Base-by-base conservation (phyloP, 2,329 filamentous ascomycete genomes). In the Penicillium sp. region DNA sequence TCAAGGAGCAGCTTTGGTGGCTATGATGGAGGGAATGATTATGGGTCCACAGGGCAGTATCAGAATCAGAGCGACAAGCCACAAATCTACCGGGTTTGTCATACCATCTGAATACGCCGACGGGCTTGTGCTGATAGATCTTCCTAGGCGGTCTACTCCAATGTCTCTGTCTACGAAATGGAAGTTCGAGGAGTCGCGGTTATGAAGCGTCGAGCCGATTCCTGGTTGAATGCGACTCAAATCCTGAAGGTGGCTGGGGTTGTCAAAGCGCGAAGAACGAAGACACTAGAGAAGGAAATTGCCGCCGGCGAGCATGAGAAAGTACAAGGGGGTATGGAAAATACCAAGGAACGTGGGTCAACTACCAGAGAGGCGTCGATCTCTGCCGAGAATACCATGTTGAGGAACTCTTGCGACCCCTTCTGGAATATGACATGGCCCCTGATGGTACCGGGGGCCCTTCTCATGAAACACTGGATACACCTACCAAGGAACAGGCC, bases 341-440 rank as follows among this genome's bases (percentile, higher is more conserved):
- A 74, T 98, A 98, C 63, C 93, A 98, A 74, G 93, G 93, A 45
- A 98, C 93, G 2, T 98, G 93, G 93, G 95, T 98, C 63, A 88
- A 86, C 63, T 97, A 95, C 63, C 86, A 91, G 40, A 83, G 91
- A 51, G 93, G 91, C 1, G 79, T 94, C 37, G 89, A 96, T 63
- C 91, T 98, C 59, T 97, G 93, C 69, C 83, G 86, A 34, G 79
- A 83, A 62, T 84, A 84, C 60, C 79, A 80, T 47, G 74, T 77
- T 31, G 71, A 75, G 53, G 72, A 75, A 50, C 44, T 74, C 22
- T 60, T 77, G 31, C 62, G 72, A 37, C 74, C 74, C 8, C 60
- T 77, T 36, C 66, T 77, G 9, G 73, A 76, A 51, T 74, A 76
- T 50, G 73, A 77, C 47, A 73, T 74, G 65, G 67, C 62, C 40